These are phyloP conservation scores for Setomelanomma holmii DNA, from an alignment of 2,329 filamentous ascomycete genomes.

Conservation along the genomic window DNA sequence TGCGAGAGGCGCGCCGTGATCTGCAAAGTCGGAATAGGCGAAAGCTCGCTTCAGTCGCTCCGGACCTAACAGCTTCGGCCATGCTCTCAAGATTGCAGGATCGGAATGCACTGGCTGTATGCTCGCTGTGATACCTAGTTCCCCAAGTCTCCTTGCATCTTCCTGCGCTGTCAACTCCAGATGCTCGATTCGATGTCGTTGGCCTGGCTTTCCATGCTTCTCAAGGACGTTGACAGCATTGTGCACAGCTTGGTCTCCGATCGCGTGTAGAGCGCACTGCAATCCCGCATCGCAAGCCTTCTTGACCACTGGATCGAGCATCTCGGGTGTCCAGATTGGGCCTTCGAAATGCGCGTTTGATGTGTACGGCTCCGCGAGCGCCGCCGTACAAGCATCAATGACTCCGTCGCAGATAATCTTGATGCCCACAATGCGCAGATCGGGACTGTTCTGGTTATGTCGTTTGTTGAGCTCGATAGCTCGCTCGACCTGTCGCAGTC, in stretches of 20 bases:
- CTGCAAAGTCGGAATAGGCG: slow-evolving; percentile 68
- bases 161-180: slow-evolving; percentile 64
- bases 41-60: slow-evolving; percentile 66
- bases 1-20: slow-evolving; percentile 60
- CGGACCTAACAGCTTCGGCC: slow-evolving; percentile 64
- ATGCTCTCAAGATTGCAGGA: slow-evolving; percentile 67
- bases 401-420: slow-evolving; percentile 72
- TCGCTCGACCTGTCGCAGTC: slow-evolving; percentile 59
- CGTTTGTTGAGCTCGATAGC: slow-evolving; percentile 57
- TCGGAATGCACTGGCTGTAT: slow-evolving; percentile 95
- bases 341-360: slow-evolving; percentile 55
- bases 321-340: slow-evolving; percentile 62
- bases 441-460: slow-evolving; percentile 55
- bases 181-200: slow-evolving; percentile 70
- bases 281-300: slow-evolving; percentile 62
- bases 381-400: slow-evolving; percentile 70
- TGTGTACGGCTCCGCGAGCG: slow-evolving; percentile 65
- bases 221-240: slow-evolving; percentile 66
- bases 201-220: slow-evolving; percentile 49
- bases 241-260: slow-evolving; percentile 66
- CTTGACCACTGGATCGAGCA: slow-evolving; percentile 62
- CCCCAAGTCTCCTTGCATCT: slow-evolving; percentile 64
- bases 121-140: slow-evolving; percentile 76
- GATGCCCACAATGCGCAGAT: slow-evolving; percentile 64
- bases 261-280: slow-evolving; percentile 70